phyloP scores from a whole-genome alignment of 257 asterid genomes.

The Solanum etuberosum region DNA sequence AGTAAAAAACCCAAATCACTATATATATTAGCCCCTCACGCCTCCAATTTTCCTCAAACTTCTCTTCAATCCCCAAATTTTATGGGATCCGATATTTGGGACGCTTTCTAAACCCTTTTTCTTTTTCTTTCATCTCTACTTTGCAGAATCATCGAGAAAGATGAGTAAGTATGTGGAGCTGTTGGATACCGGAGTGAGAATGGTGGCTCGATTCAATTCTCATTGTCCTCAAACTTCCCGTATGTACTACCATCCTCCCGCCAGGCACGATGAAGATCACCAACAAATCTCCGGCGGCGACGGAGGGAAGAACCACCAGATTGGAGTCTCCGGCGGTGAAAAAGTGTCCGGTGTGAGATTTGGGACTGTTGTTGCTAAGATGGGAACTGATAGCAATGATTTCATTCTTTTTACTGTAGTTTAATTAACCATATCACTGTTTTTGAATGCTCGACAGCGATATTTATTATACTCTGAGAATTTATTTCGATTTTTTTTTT shows the following conservation, averaged over 20 bases:
- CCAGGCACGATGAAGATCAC: neutral
- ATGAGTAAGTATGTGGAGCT: conserved; percentile 45
- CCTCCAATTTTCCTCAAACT: neutral
- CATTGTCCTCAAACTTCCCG: conserved; percentile 72
- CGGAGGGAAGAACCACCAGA: neutral
- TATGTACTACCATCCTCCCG: conserved; percentile 63
- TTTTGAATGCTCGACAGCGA: neutral
- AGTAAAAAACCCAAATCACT: neutral
- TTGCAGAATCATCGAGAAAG: neutral
- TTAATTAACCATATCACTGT: neutral
- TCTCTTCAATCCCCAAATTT: neutral
- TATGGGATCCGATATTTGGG: conserved; percentile 3
- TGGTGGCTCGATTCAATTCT: conserved; percentile 41
- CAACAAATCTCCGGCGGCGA: neutral
- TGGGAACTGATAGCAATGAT: conserved; percentile 31
- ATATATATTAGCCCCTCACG: neutral
- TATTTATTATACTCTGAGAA: neutral
- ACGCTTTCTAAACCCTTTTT: neutral
- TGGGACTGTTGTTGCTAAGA: neutral
- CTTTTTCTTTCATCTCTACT: neutral
- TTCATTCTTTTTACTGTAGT: conserved; percentile 46
- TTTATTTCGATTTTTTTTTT: neutral
- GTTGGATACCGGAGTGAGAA: conserved; percentile 33
- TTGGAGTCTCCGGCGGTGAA: neutral
- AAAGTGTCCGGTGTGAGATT: conserved; percentile 1